Evolutionary conservation across 148 eudicot species (phyloP).

Genomic region (Camellia japonica): DNA sequence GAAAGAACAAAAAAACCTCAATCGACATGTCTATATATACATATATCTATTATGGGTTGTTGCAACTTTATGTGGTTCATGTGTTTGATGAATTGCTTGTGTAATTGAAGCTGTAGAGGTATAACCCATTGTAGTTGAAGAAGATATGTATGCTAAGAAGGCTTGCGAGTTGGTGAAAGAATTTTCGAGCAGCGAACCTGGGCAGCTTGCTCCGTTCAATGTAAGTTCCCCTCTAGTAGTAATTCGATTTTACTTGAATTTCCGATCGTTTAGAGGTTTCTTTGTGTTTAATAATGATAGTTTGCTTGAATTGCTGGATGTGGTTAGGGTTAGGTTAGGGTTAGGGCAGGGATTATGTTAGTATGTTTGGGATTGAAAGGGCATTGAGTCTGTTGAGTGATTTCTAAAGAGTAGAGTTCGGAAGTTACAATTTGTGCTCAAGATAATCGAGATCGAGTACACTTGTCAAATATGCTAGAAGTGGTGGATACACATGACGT

Average conservation of each 20-base stretch:
- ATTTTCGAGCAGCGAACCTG: constrained; percentile 37
- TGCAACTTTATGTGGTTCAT: not conserved
- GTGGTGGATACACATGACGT: no score
- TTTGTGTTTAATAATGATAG: not conserved
- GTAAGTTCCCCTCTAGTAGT: constrained; percentile 15
- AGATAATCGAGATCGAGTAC: not conserved
- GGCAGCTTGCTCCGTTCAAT: constrained; percentile 44
- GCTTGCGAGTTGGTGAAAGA: constrained; percentile 47
- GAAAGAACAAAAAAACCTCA: not conserved
- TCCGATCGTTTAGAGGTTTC: not conserved
- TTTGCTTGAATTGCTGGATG: not conserved
- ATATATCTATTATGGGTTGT: not conserved
- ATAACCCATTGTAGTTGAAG: not conserved
- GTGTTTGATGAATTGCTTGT: not conserved
- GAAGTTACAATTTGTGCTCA: not conserved
- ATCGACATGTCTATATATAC: not conserved
- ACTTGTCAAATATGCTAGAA: not conserved
- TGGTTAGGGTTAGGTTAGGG: not conserved
- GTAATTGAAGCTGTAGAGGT: not conserved
- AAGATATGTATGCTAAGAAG: constrained; percentile 41
- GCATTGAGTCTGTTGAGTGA: not conserved
- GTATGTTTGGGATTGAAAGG: not conserved
- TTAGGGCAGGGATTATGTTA: not conserved
- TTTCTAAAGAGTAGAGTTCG: not conserved
- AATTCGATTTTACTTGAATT: not conserved